Base-by-base conservation (phyloP, 768 basidiomycete species). In the Podaxis carcinomalis region DNA sequence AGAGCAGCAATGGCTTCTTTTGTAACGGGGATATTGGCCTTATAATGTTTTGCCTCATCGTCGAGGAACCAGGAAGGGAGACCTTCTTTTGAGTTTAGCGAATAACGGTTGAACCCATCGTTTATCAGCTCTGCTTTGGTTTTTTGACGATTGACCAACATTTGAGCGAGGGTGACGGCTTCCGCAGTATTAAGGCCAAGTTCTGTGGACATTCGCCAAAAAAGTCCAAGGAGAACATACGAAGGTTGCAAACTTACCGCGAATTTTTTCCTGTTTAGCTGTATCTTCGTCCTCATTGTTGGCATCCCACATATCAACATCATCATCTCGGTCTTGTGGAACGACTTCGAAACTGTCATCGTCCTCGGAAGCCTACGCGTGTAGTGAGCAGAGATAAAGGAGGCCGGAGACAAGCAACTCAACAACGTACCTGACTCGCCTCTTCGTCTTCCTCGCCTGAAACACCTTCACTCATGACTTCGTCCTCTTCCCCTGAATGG, bases 41-140 rank as follows among this genome's bases (percentile, higher is more conserved):
- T 95, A 82, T 96, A 97, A 71, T 90, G 82, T 67, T 94, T 94
- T 13, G 86, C 75, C 74, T 99, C 97, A 66, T 99, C 97, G 65
- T 99, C 97, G 36, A 98, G 79, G 81, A 99, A 98, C 97, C 97
- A 99, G 0, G 87, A 74, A 4, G 97, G 97, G 10, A 98, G 84
- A 14, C 81, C 93, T 53, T 98, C 97, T 74, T 94, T 96, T 59
- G 90, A 83, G 66, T 94, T 91, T 57, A 95, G 82, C 1, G 95
- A 92, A 73, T 95, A 90, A 10, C 93, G 90, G 74, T 89, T 94
- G 80, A 98, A 99, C 11, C 97, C 97, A 50, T 97, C 90, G 67
- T 98, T 93, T 69, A 98, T 83, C 25, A 99, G 81, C 28, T 93
- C 83, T 4, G 93, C 93, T 68, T 87, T 88, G 0, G 94, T 98